phyloP scores from a whole-genome alignment of 805 yeast species.

The Ogataea nonfermentans region DNA sequence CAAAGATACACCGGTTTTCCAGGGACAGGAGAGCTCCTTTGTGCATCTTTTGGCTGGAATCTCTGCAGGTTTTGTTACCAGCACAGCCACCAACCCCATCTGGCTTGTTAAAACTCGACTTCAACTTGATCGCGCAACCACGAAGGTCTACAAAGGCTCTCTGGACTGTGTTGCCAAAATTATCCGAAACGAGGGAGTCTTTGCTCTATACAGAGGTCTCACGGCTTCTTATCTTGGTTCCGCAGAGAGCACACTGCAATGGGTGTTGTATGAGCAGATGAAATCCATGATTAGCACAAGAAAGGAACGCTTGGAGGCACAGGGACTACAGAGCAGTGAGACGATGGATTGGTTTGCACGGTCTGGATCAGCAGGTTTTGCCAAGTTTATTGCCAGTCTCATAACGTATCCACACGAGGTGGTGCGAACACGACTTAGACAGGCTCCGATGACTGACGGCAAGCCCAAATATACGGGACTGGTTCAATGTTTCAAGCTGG shows the following conservation, averaged over 20 bases:
- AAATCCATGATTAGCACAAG: slow-evolving; percentile 59
- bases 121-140: slow-evolving; percentile 75
- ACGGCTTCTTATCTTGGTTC: slow-evolving; percentile 95
- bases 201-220: slow-evolving; percentile 83
- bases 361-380: slow-evolving; percentile 96
- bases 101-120: slow-evolving; percentile 95
- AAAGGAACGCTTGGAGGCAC: slow-evolving; percentile 36
- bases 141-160: slow-evolving; percentile 72
- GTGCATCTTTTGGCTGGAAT: slow-evolving; percentile 86
- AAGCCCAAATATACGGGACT: slow-evolving; percentile 86
- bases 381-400: slow-evolving; percentile 88
- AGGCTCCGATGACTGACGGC: slow-evolving; percentile 81
- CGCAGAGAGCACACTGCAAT: slow-evolving; percentile 86
- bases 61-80: slow-evolving; percentile 88
- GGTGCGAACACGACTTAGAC: slow-evolving; percentile 91
- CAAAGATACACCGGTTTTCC: slow-evolving; percentile 55
- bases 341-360: slow-evolving; percentile 90
- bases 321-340: slow-evolving; percentile 50
- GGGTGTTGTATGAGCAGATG: slow-evolving; percentile 98
- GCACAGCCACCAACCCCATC: slow-evolving; percentile 96
- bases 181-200: slow-evolving; percentile 70
- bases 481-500: slow-evolving; percentile 77
- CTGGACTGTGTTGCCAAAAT: slow-evolving; percentile 78
- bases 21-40: slow-evolving; percentile 78
- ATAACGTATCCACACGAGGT: slow-evolving; percentile 98